A percentile compares a stretch with the other conserved stretches of the same genome.
phyloP scores from a whole-genome alignment of 1,139 yeast species.

The Saccharomyces hybrid region DNA sequence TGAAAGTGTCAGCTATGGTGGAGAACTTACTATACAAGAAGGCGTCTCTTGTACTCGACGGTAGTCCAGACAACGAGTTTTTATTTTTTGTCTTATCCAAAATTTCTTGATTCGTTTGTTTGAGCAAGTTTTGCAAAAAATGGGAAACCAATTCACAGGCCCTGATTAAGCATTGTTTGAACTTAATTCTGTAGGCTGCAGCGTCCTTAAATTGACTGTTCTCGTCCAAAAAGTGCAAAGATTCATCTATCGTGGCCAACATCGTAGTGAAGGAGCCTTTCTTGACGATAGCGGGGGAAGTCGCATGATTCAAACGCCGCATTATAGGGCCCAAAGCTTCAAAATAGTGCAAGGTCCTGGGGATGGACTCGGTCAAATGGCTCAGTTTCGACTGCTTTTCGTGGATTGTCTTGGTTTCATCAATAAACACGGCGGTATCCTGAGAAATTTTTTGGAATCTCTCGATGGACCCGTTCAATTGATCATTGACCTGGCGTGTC shows the following conservation, averaged over 20 bases:
- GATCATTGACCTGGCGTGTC: constrained; percentile 14
- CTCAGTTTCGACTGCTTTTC: constrained; percentile 44
- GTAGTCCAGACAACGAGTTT: constrained; percentile 14
- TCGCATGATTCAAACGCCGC: constrained; percentile 53
- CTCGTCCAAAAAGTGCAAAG: constrained; percentile 42
- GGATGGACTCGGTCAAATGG: constrained; percentile 42
- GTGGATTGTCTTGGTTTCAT: constrained; percentile 39
- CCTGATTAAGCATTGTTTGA: constrained; percentile 79
- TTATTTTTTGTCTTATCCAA: constrained; percentile 26
- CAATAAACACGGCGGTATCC: constrained; percentile 17
- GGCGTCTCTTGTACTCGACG: constrained; percentile 44
- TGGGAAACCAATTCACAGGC: constrained; percentile 70
- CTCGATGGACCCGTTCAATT: constrained; percentile 13
- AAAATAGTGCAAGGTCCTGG: constrained; percentile 50
- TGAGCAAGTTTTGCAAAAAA: constrained; percentile 51
- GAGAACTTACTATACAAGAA: constrained; percentile 57
- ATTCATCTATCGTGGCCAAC: constrained; percentile 53
- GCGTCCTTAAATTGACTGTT: constrained; percentile 58
- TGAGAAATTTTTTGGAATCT: constrained; percentile 17
- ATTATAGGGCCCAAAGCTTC: constrained; percentile 67
- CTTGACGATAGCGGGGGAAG: constrained; percentile 48
- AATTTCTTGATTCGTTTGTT: constrained; percentile 41
- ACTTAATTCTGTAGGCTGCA: constrained; percentile 62
- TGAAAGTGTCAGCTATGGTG: constrained; percentile 39
- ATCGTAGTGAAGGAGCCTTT: constrained; percentile 48